phyloP scores from a whole-genome alignment of 331 rosid genomes.

The Prunus yedoensis region DNA sequence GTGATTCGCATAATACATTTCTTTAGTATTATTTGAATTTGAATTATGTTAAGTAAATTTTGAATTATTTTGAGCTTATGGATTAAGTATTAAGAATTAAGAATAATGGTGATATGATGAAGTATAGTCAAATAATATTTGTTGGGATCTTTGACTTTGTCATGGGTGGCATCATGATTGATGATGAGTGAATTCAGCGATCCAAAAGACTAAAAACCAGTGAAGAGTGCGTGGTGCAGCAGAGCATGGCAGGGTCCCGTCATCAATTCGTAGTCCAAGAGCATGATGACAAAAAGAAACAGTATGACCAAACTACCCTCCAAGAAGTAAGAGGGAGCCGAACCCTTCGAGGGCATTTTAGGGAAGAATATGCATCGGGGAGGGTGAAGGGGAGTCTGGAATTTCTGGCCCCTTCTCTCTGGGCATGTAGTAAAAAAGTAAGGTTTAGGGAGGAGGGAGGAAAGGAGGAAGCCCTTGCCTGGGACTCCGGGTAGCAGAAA shows the following conservation, averaged over 20 bases:
- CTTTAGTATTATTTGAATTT: no score
- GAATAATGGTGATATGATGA: background rate
- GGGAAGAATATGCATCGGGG: constrained; percentile 1
- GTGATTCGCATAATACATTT: no score
- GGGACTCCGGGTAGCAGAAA: constrained; percentile 24
- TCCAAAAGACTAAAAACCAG: background rate
- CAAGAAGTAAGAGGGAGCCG: background rate
- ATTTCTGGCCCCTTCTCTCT: background rate
- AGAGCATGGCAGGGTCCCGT: constrained; percentile 7
- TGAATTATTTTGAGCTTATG: no score
- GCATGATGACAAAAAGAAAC: background rate
- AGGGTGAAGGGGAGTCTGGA: background rate
- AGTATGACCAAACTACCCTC: background rate
- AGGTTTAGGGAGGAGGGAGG: background rate
- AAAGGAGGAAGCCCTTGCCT: background rate
- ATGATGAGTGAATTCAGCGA: constrained; percentile 9
- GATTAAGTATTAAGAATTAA: no score
- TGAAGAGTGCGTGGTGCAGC: background rate
- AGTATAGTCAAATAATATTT: constrained; percentile 2
- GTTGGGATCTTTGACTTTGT: constrained; percentile 10
- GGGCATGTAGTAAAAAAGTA: constrained; percentile 1
- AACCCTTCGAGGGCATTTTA: background rate
- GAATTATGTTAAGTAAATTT: no score
- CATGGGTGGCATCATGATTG: background rate
- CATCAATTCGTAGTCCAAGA: background rate